Evolutionary conservation across 805 yeast genomes (phyloP), one percentile per base, ranked within the genome.

Genomic region (Saccharomyces paradoxus): DNA sequence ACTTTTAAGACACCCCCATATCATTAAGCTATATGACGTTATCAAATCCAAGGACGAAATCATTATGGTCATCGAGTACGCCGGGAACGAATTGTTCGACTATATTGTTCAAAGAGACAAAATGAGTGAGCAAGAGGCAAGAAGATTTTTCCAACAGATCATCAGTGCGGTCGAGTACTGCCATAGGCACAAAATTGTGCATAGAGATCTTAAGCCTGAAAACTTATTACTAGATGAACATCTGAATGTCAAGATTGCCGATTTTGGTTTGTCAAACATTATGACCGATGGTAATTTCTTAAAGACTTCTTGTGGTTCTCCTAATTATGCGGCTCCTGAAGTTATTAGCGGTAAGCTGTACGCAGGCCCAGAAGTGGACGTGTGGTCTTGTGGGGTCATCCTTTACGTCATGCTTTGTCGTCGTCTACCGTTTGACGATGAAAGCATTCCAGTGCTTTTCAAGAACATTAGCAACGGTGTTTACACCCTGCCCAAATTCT

Each of bases 311-410:
- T 92, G 98, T 74, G 98, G 98, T 4, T 86, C 96, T 7, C 98
- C 98, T 54, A 92, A 92, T 68, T 91, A 91, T 70, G 97, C 98
- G 5, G 97, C 98, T 0, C 98, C 98, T 1, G 98, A 91, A 71
- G 97, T 91, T 29, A 91, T 91, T 55, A 83, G 91, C 57, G 97
- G 97, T 37, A 89, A 92, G 68, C 77, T 92, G 53, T 92, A 91
- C 63, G 98, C 97, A 1, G 98, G 98, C 9, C 97, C 98, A 2
- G 97, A 92, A 71, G 97, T 92, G 50, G 98, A 91, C 70, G 97
- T 91, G 53, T 91, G 98, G 98, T 87, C 96, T 0, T 87, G 96
- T 66, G 98, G 98, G 64, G 97, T 92, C 44, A 90, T 92, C 50
- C 75, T 91, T 53, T 92, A 91, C 63, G 98, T 91, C 53, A 91